phyloP scores from a whole-genome alignment of 768 basidiomycete genomes.

The Botryobasidium botryosum region DNA sequence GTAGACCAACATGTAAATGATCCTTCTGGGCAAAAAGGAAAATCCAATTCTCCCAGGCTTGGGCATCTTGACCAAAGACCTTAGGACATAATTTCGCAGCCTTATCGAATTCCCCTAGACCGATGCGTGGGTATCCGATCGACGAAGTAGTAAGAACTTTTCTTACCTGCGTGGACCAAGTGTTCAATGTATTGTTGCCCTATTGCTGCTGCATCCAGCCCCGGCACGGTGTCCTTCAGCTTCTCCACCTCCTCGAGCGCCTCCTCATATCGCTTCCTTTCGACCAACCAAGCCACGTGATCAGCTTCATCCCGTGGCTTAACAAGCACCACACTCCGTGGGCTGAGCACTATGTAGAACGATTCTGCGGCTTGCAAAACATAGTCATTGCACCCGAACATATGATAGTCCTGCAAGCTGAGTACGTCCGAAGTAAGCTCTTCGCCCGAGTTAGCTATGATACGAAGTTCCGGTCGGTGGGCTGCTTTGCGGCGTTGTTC shows the following conservation, averaged over 20 bases:
- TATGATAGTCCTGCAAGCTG: slow-evolving; percentile 56
- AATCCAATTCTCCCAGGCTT: slow-evolving; percentile 93
- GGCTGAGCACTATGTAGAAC: slow-evolving; percentile 66
- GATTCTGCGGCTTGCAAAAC: slow-evolving; percentile 24
- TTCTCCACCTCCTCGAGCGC: slow-evolving; percentile 68
- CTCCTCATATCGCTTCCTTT: slow-evolving; percentile 72
- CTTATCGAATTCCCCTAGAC: slow-evolving; percentile 45
- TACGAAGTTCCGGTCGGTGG: slow-evolving; percentile 84
- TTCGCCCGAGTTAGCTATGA: slow-evolving; percentile 78
- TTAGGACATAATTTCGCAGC: slow-evolving; percentile 74
- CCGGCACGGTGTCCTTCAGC: slow-evolving; percentile 30
- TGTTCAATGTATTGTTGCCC: slow-evolving; percentile 77
- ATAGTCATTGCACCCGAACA: slow-evolving; percentile 90
- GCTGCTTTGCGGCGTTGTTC: slow-evolving; percentile 70
- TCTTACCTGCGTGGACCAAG: slow-evolving; percentile 61
- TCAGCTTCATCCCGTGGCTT: slow-evolving; percentile 74
- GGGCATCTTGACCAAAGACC: slow-evolving; percentile 62
- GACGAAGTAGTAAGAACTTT: not conserved
- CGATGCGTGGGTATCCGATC: not conserved
- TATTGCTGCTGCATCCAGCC: slow-evolving; percentile 45
- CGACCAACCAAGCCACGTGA: slow-evolving; percentile 84
- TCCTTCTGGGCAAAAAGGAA: slow-evolving; percentile 72
- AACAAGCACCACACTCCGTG: slow-evolving; percentile 76
- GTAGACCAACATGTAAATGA: slow-evolving; percentile 47
- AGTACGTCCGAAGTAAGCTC: slow-evolving; percentile 77